A percentile compares a stretch with the other conserved stretches of the same genome.
phyloP scores from a whole-genome alignment of 106 monocot genomes.

The Triglochin maritima region DNA sequence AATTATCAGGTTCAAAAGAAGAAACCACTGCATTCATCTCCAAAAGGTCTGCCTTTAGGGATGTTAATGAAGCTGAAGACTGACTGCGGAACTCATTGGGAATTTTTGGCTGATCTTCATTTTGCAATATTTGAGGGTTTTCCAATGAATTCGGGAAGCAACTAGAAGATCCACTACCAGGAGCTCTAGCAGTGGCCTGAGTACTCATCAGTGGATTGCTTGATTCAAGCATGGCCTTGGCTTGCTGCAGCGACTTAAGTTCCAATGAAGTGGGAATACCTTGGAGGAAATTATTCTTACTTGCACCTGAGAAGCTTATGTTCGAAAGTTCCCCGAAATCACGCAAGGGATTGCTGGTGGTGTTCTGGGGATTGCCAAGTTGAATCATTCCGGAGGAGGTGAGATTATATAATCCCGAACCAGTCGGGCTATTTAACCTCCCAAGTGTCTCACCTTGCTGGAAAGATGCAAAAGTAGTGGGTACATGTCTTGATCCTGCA shows the following conservation, averaged over 20 bases:
- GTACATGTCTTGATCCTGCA: constrained; percentile 19
- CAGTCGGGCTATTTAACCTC: constrained; percentile 21
- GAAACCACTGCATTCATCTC: constrained; percentile 18
- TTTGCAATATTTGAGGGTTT: constrained; percentile 24
- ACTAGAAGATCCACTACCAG: constrained; percentile 2
- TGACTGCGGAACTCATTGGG: constrained; percentile 21
- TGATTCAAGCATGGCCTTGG: constrained; percentile 24
- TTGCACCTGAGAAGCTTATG: constrained; percentile 24
- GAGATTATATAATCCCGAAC: constrained; percentile 29
- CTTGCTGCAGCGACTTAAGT: constrained; percentile 31
- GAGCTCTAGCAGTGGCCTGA: constrained; percentile 18
- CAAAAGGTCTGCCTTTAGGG: constrained; percentile 27
- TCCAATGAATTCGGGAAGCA: constrained; percentile 26
- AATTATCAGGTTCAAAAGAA: constrained; percentile 29
- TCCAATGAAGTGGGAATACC: constrained; percentile 32
- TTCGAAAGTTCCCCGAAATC: constrained; percentile 32
- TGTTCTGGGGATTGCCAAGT: constrained; percentile 16
- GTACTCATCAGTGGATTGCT: constrained; percentile 16
- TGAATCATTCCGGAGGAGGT: constrained; percentile 38
- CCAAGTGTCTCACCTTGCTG: constrained; percentile 30
- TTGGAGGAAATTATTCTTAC: constrained; percentile 28
- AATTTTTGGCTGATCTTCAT: constrained; percentile 16
- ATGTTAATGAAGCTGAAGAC: constrained; percentile 10
- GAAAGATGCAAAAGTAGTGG: constrained; percentile 25
- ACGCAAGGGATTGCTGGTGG: constrained; percentile 17